These are phyloP conservation scores for Fusarium acutatum DNA, from an alignment of 2,329 filamentous ascomycete genomes.

Conservation along the genomic window DNA sequence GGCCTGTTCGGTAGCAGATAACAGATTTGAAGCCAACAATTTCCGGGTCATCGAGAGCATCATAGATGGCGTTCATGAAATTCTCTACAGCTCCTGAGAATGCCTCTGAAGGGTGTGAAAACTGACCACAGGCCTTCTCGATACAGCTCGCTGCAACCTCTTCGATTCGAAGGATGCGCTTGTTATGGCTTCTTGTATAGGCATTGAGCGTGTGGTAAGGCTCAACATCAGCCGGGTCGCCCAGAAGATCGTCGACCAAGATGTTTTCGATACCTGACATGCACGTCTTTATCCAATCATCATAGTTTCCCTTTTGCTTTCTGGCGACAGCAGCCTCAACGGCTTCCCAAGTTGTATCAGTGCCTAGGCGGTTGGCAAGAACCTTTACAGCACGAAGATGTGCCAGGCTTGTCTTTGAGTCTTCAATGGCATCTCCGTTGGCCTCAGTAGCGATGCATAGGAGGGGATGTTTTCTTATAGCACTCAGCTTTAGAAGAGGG, in stretches of 20 bases:
- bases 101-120: constrained; percentile 39
- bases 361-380: constrained; percentile 71
- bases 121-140: constrained; percentile 52
- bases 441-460: constrained; percentile 77
- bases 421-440: constrained; percentile 70
- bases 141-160: constrained; percentile 72
- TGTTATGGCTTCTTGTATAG: constrained; percentile 70
- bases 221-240: constrained; percentile 63
- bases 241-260: constrained; percentile 81
- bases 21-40: constrained; percentile 86
- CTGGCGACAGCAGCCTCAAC: constrained; percentile 56
- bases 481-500: constrained; percentile 66
- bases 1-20: constrained; percentile 81
- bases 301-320: constrained; percentile 55
- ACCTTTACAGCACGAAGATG: constrained; percentile 76
- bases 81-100: constrained; percentile 46
- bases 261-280: constrained; percentile 77
- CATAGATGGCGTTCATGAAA: constrained; percentile 57
- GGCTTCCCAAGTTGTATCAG: constrained; percentile 68
- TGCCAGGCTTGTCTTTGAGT: constrained; percentile 69
- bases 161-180: constrained; percentile 82
- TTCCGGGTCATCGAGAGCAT: constrained; percentile 68
- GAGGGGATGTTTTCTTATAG: constrained; percentile 57
- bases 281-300: constrained; percentile 69
- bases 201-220: constrained; percentile 71